Base-by-base conservation (phyloP, 495 filamentous ascomycete species). In the Podospora pseudocomata region DNA sequence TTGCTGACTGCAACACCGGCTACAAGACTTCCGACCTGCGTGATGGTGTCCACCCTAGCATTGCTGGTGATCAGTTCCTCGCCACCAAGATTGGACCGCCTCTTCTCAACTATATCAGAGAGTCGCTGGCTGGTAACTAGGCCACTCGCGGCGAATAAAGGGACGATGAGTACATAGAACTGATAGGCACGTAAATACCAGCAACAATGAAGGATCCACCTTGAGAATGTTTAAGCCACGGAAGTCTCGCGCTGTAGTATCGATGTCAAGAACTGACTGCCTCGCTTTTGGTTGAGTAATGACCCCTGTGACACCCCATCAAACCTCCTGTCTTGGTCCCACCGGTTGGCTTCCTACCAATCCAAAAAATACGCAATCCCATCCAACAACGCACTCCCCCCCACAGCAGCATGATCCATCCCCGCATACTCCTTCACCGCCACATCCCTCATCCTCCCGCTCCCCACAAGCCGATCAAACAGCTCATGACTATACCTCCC, bases 31-130 rank as follows among this genome's bases (percentile, higher is more conserved):
- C 70, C 13, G 64, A 74, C 60, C 56, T 77, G 55, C 68, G 71
- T 27, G 79, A 81, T 61, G 78, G 78, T n/a, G 78, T 82, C 27
- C 76, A 82, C 65, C 80, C 80, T 0, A 77, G 71, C 67, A 69
- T 73, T 6, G 58, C 63, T 6, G 80, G 80, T 23, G 79, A 82
- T 63, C 55, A 57, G 19, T 68, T 75, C 54, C 78, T 82, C 60
- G 78, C 73, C 0, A 59, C 65, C n/a, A 60, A 67, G 2, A 63
- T 79, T 44, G 73, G 72, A 19, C 71, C 80, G 11, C 65, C 79
- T n/a, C 66, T 80, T 69, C 63, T 77, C 26, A 32, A 76, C 39
- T 74, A 64, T 19, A 68, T 77, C 6, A 69, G 64, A 61, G 58
- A 72, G 9, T 49, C 39, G 15, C 2, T 49, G 39, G 39, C 39